Evolutionary conservation across 106 monocot genomes (phyloP).

Genomic region (Narthecium ossifragum): DNA sequence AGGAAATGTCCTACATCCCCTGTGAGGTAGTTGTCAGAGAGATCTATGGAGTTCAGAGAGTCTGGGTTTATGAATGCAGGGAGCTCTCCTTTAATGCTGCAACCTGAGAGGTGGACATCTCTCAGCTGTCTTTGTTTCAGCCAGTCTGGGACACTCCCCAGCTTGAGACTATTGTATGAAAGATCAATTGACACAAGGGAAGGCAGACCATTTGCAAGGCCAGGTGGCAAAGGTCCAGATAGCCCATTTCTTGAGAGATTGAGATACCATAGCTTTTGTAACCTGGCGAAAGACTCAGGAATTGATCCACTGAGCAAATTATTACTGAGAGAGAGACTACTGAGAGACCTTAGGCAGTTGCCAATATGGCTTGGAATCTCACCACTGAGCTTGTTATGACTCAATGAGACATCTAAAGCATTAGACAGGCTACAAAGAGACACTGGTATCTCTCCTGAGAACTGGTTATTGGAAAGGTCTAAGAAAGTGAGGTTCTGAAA

Average conservation of each 20-base stretch:
- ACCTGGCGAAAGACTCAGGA: slow-evolving; percentile 43
- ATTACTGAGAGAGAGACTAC: slow-evolving; percentile 35
- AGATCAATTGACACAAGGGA: slow-evolving; percentile 63
- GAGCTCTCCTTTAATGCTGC: slow-evolving; percentile 33
- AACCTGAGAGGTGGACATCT: slow-evolving; percentile 53
- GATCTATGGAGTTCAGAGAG: slow-evolving; percentile 37
- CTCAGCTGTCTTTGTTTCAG: slow-evolving; percentile 29
- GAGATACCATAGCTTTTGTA: slow-evolving; percentile 70
- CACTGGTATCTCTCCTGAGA: slow-evolving; percentile 60
- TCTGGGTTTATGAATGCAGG: slow-evolving; percentile 21
- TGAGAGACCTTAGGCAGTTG: slow-evolving; percentile 45
- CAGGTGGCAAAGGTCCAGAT: slow-evolving; percentile 30
- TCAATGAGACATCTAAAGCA: slow-evolving; percentile 37
- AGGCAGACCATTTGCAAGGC: slow-evolving; percentile 35
- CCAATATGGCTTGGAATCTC: slow-evolving; percentile 48
- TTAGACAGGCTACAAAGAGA: slow-evolving; percentile 39
- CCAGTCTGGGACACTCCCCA: slow-evolving; percentile 53
- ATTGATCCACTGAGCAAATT: slow-evolving; percentile 59
- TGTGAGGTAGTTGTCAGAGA: slow-evolving; percentile 50
- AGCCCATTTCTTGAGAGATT: slow-evolving; percentile 64
- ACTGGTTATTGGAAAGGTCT: slow-evolving; percentile 66
- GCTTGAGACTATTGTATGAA: slow-evolving; percentile 51
- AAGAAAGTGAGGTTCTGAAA: slow-evolving; percentile 39
- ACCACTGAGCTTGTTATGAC: slow-evolving; percentile 62
- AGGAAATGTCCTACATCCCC: slow-evolving; percentile 33